phyloP scores from a whole-genome alignment of 768 basidiomycete genomes.

The Boletus huronensis region DNA sequence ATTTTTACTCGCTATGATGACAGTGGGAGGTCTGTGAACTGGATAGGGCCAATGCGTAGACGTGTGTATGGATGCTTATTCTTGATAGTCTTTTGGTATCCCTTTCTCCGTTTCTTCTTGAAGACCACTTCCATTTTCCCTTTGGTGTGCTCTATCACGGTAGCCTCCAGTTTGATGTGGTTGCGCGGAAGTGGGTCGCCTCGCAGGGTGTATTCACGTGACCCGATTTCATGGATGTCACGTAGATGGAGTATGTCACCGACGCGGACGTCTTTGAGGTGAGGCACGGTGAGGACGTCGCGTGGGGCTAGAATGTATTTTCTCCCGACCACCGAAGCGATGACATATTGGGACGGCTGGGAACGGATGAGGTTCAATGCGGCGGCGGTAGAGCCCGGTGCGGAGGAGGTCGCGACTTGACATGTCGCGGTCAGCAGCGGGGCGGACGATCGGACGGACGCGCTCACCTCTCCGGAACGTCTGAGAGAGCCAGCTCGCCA shows the following conservation, averaged over 20 bases:
- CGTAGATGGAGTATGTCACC: slow-evolving; percentile 83
- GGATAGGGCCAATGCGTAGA: slow-evolving; percentile 83
- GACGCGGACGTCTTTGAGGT: slow-evolving; percentile 78
- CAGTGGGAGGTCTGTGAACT: slow-evolving; percentile 36
- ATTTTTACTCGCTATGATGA: slow-evolving; percentile 20
- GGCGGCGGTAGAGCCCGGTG: slow-evolving; percentile 43
- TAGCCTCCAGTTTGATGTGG: slow-evolving; percentile 74
- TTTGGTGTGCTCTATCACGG: slow-evolving; percentile 97
- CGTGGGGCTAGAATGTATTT: slow-evolving; percentile 88
- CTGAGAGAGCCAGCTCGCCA: slow-evolving; percentile 28
- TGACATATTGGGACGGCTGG: slow-evolving; percentile 89
- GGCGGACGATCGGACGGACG: not conserved
- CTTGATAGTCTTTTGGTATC: slow-evolving; percentile 90
- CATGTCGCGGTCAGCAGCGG: slow-evolving; percentile 5
- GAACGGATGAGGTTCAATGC: slow-evolving; percentile 83
- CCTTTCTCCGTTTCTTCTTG: slow-evolving; percentile 98
- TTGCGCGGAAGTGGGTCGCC: slow-evolving; percentile 63
- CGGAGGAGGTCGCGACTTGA: slow-evolving; percentile 24
- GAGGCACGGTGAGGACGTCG: slow-evolving; percentile 92
- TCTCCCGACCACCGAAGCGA: slow-evolving; percentile 82
- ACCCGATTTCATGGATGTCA: slow-evolving; percentile 91
- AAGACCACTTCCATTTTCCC: slow-evolving; percentile 86
- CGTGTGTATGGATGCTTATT: slow-evolving; percentile 97
- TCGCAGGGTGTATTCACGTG: slow-evolving; percentile 89
- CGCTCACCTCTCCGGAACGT: slow-evolving; percentile 22